These are phyloP conservation scores for Ambispora gerdemannii DNA, from an alignment of 192 early-diverging fungal genomes.

Conservation along the genomic window DNA sequence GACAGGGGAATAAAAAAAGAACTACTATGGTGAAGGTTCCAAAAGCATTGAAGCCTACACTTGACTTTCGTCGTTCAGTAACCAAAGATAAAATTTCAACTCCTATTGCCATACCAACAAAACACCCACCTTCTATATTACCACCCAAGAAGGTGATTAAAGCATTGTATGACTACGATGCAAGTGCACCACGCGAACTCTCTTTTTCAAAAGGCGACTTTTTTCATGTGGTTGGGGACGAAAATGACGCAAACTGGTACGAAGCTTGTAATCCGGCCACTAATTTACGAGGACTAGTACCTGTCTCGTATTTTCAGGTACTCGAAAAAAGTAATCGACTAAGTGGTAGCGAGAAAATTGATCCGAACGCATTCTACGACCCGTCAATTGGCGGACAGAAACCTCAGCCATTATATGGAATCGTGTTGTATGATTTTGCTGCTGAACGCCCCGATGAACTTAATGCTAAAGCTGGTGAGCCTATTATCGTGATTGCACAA, in stretches of 20 bases:
- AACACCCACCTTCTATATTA: constrained; percentile 31
- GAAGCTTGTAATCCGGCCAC: constrained; percentile 72
- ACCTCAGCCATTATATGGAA: constrained; percentile 58
- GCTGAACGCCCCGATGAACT: constrained; percentile 73
- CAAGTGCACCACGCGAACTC: constrained; percentile 57
- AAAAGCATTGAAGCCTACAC: constrained; percentile 18
- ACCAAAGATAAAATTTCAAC: constrained; percentile 29
- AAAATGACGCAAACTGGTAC: constrained; percentile 70
- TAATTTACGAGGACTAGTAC: constrained; percentile 67
- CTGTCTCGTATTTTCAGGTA: constrained; percentile 69
- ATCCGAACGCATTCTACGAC: constrained; percentile 24
- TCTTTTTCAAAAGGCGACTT: constrained; percentile 75
- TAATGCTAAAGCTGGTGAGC: constrained; percentile 65
- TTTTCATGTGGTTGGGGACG: constrained; percentile 70
- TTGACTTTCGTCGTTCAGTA: constrained; percentile 26
- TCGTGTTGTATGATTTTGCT: constrained; percentile 71
- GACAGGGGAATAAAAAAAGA: too few species aligned
- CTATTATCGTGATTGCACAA: constrained; percentile 74
- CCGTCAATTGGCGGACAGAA: constrained; percentile 37
- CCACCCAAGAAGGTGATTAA: constrained; percentile 74
- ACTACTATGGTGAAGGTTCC: constrained; percentile 22
- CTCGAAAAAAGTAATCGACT: constrained; percentile 48
- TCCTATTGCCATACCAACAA: constrained; percentile 8
- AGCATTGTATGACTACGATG: constrained; percentile 65
- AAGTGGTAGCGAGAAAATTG: constrained; percentile 15